Conservation (phyloP, 73 alveolate species). For the Paramecium sonneborni region DNA sequence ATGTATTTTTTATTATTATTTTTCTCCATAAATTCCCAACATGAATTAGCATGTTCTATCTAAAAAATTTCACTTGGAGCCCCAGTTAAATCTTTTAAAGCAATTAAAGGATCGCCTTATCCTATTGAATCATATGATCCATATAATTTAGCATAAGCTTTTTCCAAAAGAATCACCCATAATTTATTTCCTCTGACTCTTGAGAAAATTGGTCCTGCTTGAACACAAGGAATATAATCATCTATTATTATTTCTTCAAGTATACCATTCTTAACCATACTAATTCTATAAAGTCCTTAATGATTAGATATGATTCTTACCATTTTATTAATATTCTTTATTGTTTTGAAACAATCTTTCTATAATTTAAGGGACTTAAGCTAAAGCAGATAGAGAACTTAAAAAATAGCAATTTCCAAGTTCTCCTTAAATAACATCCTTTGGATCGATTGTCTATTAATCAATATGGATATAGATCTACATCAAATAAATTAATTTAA, state of each 20-base stretch:
- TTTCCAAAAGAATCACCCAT: constrained; percentile 89
- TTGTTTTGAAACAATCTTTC: constrained; percentile 71
- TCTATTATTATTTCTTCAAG: constrained; percentile 87
- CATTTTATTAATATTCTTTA: constrained; percentile 69
- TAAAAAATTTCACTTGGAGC: constrained; percentile 74
- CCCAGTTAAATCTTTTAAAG: constrained; percentile 86
- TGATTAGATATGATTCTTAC: neutral
- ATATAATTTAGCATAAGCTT: constrained; percentile 92
- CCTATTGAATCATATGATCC: constrained; percentile 81
- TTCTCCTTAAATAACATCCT: constrained; percentile 83
- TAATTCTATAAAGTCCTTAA: constrained; percentile 70
- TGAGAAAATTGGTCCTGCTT: constrained; percentile 88
- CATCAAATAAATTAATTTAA: constrained; percentile 44
- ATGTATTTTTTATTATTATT: constrained; percentile 66
- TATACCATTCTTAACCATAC: constrained; percentile 86
- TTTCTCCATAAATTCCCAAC: constrained; percentile 66
- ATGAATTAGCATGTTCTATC: constrained; percentile 61
- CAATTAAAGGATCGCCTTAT: constrained; percentile 79
- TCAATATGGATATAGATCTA: neutral
- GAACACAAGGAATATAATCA: constrained; percentile 87
- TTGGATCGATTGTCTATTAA: constrained; percentile 70
- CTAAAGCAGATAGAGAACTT: constrained; percentile 80
- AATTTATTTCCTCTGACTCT: constrained; percentile 80
- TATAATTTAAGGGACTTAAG: constrained; percentile 79
- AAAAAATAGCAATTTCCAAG: constrained; percentile 89